Conservation (phyloP, 257 asterid species). For the Plectranthus barbatus region DNA sequence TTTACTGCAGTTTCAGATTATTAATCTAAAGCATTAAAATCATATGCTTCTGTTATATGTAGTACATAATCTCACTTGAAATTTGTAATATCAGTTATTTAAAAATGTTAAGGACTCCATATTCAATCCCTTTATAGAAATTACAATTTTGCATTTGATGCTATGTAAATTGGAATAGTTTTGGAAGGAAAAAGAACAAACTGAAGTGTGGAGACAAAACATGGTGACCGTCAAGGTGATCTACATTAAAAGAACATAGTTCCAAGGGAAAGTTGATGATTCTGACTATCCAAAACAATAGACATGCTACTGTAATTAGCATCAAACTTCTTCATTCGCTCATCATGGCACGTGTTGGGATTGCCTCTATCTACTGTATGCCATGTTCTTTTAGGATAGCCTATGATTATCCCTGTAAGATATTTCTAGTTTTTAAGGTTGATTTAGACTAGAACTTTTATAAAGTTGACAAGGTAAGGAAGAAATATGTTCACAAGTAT, state of each 20-base stretch:
- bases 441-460: neutral
- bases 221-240: neutral
- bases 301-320: neutral
- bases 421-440: neutral
- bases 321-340: neutral
- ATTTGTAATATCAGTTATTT: too few relatives aligned
- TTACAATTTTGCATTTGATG: neutral
- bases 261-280: neutral
- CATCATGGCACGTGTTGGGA: too few relatives aligned
- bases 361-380: neutral
- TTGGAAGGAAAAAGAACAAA: neutral
- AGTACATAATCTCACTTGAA: too few relatives aligned
- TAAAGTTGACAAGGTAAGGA: slow-evolving; percentile 1
- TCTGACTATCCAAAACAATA: neutral
- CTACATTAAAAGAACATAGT: neutral
- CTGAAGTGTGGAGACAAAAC: neutral
- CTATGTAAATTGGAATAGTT: neutral
- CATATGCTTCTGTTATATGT: neutral
- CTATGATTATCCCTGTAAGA: neutral
- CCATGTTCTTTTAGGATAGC: neutral
- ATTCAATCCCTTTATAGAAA: neutral
- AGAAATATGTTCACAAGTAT: neutral
- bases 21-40: neutral
- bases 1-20: neutral
- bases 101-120: neutral